Evolutionary conservation across 768 basidiomycete species (phyloP), one percentile per base, ranked within the genome.

Genomic region (Leucocoprinus sp.): DNA sequence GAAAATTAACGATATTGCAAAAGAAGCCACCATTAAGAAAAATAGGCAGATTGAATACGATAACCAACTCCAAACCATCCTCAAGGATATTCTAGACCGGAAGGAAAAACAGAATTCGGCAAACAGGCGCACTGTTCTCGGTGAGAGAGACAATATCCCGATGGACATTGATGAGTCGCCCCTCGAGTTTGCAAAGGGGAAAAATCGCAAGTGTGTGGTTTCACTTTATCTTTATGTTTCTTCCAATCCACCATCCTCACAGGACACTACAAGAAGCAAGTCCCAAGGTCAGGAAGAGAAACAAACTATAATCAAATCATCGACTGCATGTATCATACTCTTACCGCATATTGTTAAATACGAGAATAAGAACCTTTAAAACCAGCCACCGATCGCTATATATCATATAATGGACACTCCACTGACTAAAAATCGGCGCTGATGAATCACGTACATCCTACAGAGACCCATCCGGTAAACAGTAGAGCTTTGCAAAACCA

Each of bases 161-260:
- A 85, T 85, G 83, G 82, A 84, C 54, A 68, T 84, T 1, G 83
- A 84, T 49, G 83, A 84, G 42, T 66, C 71, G 1, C 54, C 64
- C 37, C 29, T 33, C 23, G 65, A 67, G n/a, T 64, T 64, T 23
- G 48, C 54, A 3, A 74, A 70, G 54, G 68, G 71, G 5, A 83
- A 81, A 61, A 80, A 75, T 54, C 66, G 80, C 53, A 82, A 77
- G 82, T 82, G 53, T 24, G 78, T 71, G 35, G 37, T 39, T 41
- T n/a, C n/a, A n/a, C n/a, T n/a, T n/a, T n/a, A n/a, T n/a, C 24
- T 8, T 31, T 28, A 12, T 42, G 26, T n/a, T 41, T 43, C 23
- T n/a, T 26, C 26, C 15, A 7, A 4, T 12, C 18, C 22, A 12
- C 9, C 47, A 28, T 36, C 33, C 8, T 15, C 4, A 37, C 37